A percentile compares a stretch with the other conserved stretches of the same genome.
These are phyloP conservation scores for Cytospora piceicola DNA, from an alignment of 2,329 filamentous ascomycete species.

Conservation along the genomic window DNA sequence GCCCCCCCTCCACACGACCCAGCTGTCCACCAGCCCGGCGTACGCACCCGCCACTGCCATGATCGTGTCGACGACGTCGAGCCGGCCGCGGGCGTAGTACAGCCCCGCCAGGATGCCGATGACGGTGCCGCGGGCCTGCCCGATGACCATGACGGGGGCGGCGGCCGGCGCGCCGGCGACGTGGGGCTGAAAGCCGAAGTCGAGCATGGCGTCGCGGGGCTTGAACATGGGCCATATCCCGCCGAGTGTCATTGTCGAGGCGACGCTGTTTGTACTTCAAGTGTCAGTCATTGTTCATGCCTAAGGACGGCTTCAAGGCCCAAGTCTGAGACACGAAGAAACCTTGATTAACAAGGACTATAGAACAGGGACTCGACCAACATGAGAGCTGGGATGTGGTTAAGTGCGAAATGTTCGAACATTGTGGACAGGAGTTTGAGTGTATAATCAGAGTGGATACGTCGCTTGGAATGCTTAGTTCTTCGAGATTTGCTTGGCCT, in stretches of 20 bases:
- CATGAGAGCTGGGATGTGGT: slow-evolving; percentile 8
- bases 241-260: slow-evolving; percentile 35
- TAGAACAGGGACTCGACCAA: neutral
- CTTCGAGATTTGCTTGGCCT: too few species aligned
- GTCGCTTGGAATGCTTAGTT: too few species aligned
- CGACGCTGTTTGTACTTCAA: slow-evolving; percentile 1
- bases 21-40: slow-evolving; percentile 36
- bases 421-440: neutral
- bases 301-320: too few species aligned
- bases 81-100: slow-evolving; percentile 34
- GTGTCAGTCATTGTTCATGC: too few species aligned
- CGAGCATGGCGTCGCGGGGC: slow-evolving; percentile 34
- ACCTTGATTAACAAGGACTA: too few species aligned
- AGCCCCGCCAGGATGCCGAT: slow-evolving; percentile 33
- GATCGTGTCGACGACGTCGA: slow-evolving; percentile 33
- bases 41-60: slow-evolving; percentile 36
- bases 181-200: slow-evolving; percentile 35
- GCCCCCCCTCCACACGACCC: slow-evolving; percentile 36
- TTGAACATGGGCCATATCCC: slow-evolving; percentile 35
- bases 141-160: slow-evolving; percentile 33
- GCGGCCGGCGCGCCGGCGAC: slow-evolving; percentile 33
- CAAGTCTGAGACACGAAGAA: too few species aligned
- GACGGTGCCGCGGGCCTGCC: slow-evolving; percentile 34
- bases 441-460: neutral
- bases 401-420: neutral